Conservation (phyloP, 176 grass and related monocot species). For the Hyparrhenia diplandra region DNA sequence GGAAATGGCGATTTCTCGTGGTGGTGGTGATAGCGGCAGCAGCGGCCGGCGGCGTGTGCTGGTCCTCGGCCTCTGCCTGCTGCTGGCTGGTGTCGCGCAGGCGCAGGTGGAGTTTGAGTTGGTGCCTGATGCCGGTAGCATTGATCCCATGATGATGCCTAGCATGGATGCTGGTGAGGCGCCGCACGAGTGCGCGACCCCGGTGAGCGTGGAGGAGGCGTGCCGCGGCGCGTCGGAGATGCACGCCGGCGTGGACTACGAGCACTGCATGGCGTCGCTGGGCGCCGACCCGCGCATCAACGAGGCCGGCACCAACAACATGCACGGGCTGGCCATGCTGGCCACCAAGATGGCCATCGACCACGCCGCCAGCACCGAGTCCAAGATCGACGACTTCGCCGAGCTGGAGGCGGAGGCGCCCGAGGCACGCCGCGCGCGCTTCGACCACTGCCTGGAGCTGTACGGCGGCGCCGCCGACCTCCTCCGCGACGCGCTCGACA, state of each 20-base stretch:
- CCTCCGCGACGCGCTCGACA: conserved; percentile 57
- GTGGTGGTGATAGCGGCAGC: background rate
- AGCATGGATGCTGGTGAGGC: background rate
- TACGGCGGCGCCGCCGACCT: conserved; percentile 50
- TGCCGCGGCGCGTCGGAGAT: conserved; percentile 39
- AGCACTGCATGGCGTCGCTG: conserved; percentile 47
- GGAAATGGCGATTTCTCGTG: background rate
- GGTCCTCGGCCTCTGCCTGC: background rate
- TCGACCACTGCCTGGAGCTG: conserved; percentile 46
- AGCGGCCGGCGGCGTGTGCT: background rate
- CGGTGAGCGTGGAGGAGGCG: conserved; percentile 34
- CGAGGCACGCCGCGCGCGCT: conserved; percentile 8
- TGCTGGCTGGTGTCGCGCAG: background rate
- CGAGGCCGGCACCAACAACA: conserved; percentile 1
- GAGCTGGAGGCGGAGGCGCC: conserved; percentile 27
- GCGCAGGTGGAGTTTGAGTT: background rate
- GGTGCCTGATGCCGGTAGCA: background rate
- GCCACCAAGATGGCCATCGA: conserved; percentile 49
- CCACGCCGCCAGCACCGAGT: conserved; percentile 46
- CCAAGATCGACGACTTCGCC: conserved; percentile 42
- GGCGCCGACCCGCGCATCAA: conserved; percentile 4
- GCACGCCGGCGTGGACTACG: conserved; percentile 37
- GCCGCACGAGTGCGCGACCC: background rate
- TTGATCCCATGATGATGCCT: background rate
- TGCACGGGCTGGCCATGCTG: conserved; percentile 33